Base-by-base conservation (phyloP, 2,329 filamentous ascomycete genomes). In the Aspergillus viridinutans region DNA sequence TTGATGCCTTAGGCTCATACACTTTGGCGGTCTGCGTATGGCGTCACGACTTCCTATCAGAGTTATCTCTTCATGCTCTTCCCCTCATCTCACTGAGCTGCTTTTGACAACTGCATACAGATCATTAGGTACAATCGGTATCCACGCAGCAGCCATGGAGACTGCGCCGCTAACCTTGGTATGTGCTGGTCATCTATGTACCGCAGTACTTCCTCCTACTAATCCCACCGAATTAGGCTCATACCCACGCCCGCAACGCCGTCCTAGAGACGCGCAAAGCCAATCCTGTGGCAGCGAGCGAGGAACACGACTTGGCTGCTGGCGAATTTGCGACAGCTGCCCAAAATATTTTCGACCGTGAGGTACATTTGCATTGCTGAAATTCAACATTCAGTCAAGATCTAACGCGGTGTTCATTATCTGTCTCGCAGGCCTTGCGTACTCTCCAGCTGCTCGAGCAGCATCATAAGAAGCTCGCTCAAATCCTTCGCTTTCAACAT, bases 221-320 rank as follows among this genome's bases (percentile, higher is more conserved):
- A 20, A 35, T 40, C 52, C 53, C 63, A 63, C 45, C 65, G 49
- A 26, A 40, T 55, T 53, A 93, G 85, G 93, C 92, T 61, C 90
- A 96, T 75, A 88, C 93, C 65, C 92, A 97, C 76, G 92, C 91
- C 52, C 86, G 87, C 67, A 92, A 90, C 68, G 92, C 93, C 47
- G 87, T 90, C 25, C 81, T 87, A 25, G 90, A 92, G 55, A 85
- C 83, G 35, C 80, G 82, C 61, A 83, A 83, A 63, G 79, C 81
- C 25, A 81, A 94, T 70, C 90, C 90, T 55, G 88, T 88, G 6
- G 86, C 90, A 50, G 93, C 93, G 60, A 89, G 92, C 69, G 89
- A 89, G 68, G 90, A 96, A 73, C 93, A 97, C 75, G 87, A 92
- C 53, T 81, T 90, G 56, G 94, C 94, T 40, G 93, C 94, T 2